phyloP scores from a whole-genome alignment of 2,329 filamentous ascomycete species.

The Colletotrichum lupini region DNA sequence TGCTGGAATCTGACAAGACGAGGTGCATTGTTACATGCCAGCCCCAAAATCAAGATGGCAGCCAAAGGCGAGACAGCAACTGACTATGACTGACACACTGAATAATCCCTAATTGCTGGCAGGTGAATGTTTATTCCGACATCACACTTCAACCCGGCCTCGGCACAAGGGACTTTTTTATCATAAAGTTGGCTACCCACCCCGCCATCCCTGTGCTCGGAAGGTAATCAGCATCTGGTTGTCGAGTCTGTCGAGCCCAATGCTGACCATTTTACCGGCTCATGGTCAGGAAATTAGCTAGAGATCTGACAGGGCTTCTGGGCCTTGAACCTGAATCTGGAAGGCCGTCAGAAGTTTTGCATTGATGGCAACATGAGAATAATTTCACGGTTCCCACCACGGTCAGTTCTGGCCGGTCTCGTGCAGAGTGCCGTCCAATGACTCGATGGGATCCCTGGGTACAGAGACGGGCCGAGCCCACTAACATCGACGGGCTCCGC shows the following conservation, averaged over 20 bases:
- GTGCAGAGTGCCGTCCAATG: constrained; percentile 27
- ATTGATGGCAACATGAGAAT: constrained; percentile 34
- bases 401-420: constrained; percentile 20
- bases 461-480: constrained; percentile 29
- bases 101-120: not conserved
- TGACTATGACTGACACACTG: too few species aligned
- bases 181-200: not conserved
- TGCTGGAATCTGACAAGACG: not conserved
- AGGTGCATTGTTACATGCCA: not conserved
- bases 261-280: not conserved
- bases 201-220: not conserved
- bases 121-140: not conserved
- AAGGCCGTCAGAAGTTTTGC: constrained; percentile 20
- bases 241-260: not conserved
- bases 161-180: not conserved
- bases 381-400: constrained; percentile 30
- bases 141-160: not conserved
- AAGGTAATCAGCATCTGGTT: not conserved
- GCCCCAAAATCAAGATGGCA: not conserved
- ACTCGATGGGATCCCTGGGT: constrained; percentile 11
- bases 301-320: not conserved
- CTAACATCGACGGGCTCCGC: constrained; percentile 21
- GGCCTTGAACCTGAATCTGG: not conserved
- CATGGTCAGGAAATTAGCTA: not conserved
- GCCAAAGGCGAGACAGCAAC: not conserved